Conservation (phyloP, 2,329 filamentous ascomycete genomes). For the Rhinocladiella similis region DNA sequence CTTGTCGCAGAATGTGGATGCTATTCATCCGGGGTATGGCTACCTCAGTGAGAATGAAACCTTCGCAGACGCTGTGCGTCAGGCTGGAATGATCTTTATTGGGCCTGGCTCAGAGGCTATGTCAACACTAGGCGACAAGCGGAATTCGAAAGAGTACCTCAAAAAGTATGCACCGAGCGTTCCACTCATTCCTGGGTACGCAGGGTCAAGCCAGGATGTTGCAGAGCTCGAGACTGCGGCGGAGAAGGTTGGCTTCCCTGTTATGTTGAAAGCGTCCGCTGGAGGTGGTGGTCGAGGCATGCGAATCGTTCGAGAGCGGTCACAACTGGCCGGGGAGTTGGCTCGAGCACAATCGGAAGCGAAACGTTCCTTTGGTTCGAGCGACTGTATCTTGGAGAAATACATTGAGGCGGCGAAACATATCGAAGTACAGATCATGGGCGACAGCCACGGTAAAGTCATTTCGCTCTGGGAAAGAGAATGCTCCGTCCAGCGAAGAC, state of each 20-base stretch:
- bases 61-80: constrained; percentile 32
- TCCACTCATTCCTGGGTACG: constrained; percentile 33
- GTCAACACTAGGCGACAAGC: constrained; percentile 37
- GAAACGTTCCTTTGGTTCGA: constrained; percentile 44
- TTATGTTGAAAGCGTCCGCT: constrained; percentile 52
- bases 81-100: constrained; percentile 37
- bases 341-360: constrained; percentile 42
- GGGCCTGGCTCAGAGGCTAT: constrained; percentile 35
- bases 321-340: constrained; percentile 36
- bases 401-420: constrained; percentile 46
- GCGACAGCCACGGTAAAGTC: constrained; percentile 45
- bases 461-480: constrained; percentile 49
- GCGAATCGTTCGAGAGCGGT: constrained; percentile 37
- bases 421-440: constrained; percentile 54
- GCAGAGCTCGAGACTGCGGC: constrained; percentile 28
- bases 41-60: constrained; percentile 38
- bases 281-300: constrained; percentile 51
- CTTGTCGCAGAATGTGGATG: constrained; percentile 27
- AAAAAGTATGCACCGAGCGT: constrained; percentile 31
- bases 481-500: constrained; percentile 52
- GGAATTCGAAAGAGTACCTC: constrained; percentile 31
- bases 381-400: constrained; percentile 45
- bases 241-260: constrained; percentile 35
- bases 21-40: constrained; percentile 39
- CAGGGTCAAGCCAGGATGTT: constrained; percentile 28